Conservation (phyloP, 2,329 filamentous ascomycete species). For the Sporothrix dimorphospora region DNA sequence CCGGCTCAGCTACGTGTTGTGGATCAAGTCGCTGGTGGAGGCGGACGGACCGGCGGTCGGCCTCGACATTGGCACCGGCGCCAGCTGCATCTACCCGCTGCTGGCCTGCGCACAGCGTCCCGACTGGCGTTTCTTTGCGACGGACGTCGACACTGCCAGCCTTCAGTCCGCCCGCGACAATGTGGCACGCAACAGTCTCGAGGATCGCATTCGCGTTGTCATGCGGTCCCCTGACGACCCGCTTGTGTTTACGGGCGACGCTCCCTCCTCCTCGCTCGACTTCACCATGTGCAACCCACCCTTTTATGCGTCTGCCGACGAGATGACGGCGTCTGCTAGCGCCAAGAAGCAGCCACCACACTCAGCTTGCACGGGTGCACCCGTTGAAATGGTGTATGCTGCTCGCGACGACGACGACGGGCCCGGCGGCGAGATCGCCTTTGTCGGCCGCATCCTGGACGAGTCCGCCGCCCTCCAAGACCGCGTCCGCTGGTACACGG, state of each 20-base stretch:
- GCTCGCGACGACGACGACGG: conserved; percentile 49
- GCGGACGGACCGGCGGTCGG: conserved; percentile 62
- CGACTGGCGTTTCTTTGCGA: conserved; percentile 72
- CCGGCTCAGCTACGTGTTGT: conserved; percentile 86
- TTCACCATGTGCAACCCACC: conserved; percentile 96
- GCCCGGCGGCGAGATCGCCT: conserved; percentile 75
- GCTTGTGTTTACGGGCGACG: conserved; percentile 66
- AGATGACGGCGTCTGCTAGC: conserved; percentile 67
- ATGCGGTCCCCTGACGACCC: conserved; percentile 51
- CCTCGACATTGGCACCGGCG: conserved; percentile 86
- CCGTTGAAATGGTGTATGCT: conserved; percentile 78
- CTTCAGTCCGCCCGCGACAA: conserved; percentile 69
- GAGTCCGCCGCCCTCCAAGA: conserved; percentile 45
- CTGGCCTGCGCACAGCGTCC: conserved; percentile 71
- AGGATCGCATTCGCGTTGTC: conserved; percentile 66
- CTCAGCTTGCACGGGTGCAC: conserved; percentile 75
- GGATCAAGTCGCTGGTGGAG: conserved; percentile 78
- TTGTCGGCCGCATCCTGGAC: conserved; percentile 73
- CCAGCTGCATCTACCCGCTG: conserved; percentile 88
- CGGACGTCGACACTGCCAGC: conserved; percentile 77
- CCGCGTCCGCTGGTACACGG: conserved; percentile 82
- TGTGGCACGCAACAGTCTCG: conserved; percentile 65
- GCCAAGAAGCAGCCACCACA: conserved; percentile 69
- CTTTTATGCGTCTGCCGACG: conserved; percentile 77
- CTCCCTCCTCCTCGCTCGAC: conserved; percentile 55